Conservation (phyloP, 2,329 filamentous ascomycete species). For the Penicillium griseofulvum region DNA sequence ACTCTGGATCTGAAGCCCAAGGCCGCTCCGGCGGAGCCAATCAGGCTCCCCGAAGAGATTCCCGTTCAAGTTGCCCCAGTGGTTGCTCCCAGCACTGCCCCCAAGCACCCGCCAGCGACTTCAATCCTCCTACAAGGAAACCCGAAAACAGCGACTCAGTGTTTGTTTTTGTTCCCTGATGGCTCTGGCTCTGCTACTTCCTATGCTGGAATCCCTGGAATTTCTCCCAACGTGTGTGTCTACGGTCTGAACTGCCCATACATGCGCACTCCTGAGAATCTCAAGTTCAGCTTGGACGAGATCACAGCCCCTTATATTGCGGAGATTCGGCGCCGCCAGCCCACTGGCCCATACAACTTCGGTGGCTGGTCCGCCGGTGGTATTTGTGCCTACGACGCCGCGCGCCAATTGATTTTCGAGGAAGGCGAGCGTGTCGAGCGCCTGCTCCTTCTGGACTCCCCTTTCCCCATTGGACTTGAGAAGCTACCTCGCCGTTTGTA, state of each 20-base stretch:
- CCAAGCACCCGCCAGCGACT: constrained; percentile 39
- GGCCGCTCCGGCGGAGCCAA: constrained; percentile 20
- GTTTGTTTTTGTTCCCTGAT: constrained; percentile 46
- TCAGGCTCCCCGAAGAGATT: constrained; percentile 25
- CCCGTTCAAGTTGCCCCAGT: constrained; percentile 20
- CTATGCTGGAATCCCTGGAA: constrained; percentile 43
- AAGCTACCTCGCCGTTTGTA: constrained; percentile 59
- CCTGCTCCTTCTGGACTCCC: constrained; percentile 65
- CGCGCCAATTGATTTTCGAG: constrained; percentile 56
- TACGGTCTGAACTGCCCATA: constrained; percentile 47
- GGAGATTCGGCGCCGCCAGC: constrained; percentile 49
- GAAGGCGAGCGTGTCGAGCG: constrained; percentile 58
- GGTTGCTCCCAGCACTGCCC: constrained; percentile 8
- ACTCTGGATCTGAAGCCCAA: constrained; percentile 42
- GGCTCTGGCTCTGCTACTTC: constrained; percentile 49
- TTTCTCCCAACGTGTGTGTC: constrained; percentile 42
- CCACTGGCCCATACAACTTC: constrained; percentile 59
- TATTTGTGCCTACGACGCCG: constrained; percentile 67
- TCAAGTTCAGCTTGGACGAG: constrained; percentile 35
- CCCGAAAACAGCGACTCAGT: constrained; percentile 43
- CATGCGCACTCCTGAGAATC: constrained; percentile 42
- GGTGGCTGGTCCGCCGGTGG: constrained; percentile 77
- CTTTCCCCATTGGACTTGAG: constrained; percentile 66
- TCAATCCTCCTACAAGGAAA: constrained; percentile 46
- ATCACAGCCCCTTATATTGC: constrained; percentile 40